phyloP scores from a whole-genome alignment of 805 yeast species.

The Yamadazyma sp. region DNA sequence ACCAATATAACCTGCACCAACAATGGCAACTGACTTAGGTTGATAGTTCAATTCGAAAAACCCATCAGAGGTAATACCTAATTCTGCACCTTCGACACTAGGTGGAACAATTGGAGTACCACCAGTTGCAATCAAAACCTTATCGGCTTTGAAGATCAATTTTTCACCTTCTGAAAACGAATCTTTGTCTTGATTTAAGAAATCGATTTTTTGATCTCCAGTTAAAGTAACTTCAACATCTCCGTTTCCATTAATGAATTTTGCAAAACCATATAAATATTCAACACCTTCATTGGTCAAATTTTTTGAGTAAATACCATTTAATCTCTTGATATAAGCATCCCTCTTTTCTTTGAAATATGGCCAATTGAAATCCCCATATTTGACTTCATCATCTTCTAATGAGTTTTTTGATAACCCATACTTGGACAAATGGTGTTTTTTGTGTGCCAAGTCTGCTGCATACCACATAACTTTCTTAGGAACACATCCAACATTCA shows the following conservation, averaged over 20 bases:
- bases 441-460: conserved; percentile 77
- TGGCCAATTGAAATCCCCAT: conserved; percentile 73
- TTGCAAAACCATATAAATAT: conserved; percentile 80
- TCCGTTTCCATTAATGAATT: conserved; percentile 59
- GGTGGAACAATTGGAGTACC: conserved; percentile 77
- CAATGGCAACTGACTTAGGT: conserved; percentile 90
- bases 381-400: conserved; percentile 41
- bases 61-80: conserved; percentile 86
- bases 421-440: conserved; percentile 74
- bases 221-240: conserved; percentile 68
- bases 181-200: conserved; percentile 26
- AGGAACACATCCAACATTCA: conserved; percentile 98
- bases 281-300: conserved; percentile 88
- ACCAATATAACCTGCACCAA: conserved; percentile 98
- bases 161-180: conserved; percentile 48
- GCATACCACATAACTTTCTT: conserved; percentile 99
- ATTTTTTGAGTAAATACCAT: conserved; percentile 91
- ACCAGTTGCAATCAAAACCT: conserved; percentile 88
- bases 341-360: conserved; percentile 84
- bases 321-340: conserved; percentile 81
- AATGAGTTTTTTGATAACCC: conserved; percentile 64
- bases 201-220: conserved; percentile 38
- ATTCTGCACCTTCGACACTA: conserved; percentile 72
- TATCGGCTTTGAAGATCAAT: conserved; percentile 69
- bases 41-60: conserved; percentile 78